Conservation (phyloP, 23 red algal species). For the Gracilaria vermiculophylla region DNA sequence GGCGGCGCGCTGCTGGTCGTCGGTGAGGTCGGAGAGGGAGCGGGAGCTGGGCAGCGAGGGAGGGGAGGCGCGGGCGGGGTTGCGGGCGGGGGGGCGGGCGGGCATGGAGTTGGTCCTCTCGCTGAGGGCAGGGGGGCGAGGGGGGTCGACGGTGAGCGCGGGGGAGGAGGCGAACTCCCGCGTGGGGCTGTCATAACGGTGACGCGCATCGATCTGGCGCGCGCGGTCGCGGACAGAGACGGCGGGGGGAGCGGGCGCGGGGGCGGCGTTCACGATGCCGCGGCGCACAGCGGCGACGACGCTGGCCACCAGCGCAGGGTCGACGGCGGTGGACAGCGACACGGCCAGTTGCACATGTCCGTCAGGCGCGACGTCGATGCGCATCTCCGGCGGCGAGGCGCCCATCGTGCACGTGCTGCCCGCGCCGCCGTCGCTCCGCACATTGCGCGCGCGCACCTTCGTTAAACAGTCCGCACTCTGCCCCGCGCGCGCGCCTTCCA, state of each 20-base stretch:
- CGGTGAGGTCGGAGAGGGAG: background rate
- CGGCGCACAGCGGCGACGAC: constrained; percentile 51
- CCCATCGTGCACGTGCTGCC: background rate
- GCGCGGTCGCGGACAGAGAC: constrained; percentile 3
- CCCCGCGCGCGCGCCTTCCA: background rate
- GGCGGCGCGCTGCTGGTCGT: background rate
- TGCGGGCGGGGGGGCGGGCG: background rate
- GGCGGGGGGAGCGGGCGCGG: background rate
- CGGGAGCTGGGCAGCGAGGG: background rate
- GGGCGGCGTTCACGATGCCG: constrained; percentile 30
- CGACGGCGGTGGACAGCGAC: constrained; percentile 18
- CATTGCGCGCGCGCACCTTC: background rate
- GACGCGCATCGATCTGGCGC: constrained; percentile 15
- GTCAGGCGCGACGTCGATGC: constrained; percentile 45
- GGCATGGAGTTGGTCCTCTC: background rate
- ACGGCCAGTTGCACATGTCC: constrained; percentile 61
- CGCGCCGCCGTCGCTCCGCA: background rate
- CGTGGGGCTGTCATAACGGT: background rate
- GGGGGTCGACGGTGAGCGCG: background rate
- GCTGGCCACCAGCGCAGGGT: constrained; percentile 45
- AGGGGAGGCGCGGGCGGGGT: background rate
- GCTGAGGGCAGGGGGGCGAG: background rate
- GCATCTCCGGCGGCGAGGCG: constrained; percentile 29
- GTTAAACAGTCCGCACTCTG: background rate
- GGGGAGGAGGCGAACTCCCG: constrained; percentile 61